Conservation (phyloP, 129 eudicot species). For the Heracleum sosnowskyi region DNA sequence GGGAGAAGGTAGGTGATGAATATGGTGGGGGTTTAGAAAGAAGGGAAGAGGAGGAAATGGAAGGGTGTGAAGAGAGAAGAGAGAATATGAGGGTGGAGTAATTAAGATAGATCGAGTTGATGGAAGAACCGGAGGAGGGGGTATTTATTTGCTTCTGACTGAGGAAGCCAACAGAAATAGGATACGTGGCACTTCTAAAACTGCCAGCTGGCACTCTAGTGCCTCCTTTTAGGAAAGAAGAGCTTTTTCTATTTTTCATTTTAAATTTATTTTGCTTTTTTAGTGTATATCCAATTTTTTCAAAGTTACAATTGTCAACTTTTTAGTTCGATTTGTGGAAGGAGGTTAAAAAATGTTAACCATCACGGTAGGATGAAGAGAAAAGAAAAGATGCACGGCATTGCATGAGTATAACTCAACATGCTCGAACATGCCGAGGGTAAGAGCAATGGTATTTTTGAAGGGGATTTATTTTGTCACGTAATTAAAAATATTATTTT, state of each 20-base stretch:
- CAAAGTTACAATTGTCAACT: no score
- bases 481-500: no score
- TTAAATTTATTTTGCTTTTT: neutral
- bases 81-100: neutral
- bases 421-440: no score
- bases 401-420: no score
- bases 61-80: neutral
- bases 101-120: neutral
- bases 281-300: no score
- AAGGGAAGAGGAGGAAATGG: neutral
- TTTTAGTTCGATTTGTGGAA: no score
- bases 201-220: conserved; percentile 10
- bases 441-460: no score
- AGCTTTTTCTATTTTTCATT: neutral
- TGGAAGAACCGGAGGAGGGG: neutral
- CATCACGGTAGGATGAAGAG: no score
- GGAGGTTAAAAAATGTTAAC: no score
- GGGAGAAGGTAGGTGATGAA: neutral
- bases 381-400: no score
- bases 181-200: conserved; percentile 24
- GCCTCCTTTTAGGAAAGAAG: neutral
- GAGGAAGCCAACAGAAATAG: conserved; percentile 8
- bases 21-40: neutral
- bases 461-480: no score
- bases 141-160: conserved; percentile 26